Conservation (phyloP, 75 land plant genomes). For the Picea glauca region DNA sequence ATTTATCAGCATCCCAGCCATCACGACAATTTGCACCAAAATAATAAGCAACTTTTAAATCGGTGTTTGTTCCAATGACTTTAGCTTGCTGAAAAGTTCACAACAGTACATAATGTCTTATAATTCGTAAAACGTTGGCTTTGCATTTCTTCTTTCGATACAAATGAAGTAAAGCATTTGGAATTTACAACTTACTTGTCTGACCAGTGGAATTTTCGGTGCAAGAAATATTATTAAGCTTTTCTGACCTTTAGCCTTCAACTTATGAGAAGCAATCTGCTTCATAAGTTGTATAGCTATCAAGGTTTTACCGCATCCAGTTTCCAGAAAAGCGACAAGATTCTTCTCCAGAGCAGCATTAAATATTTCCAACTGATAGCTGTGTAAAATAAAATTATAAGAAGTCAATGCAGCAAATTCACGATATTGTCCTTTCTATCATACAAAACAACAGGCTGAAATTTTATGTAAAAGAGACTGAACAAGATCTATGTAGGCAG, state of each 20-base stretch:
- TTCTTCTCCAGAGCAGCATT: constrained; percentile 63
- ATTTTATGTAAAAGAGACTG: too few relatives aligned
- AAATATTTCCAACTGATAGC: constrained; percentile 32
- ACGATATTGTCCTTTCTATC: too few relatives aligned
- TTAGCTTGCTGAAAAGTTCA: constrained; percentile 27
- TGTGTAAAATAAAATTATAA: too few relatives aligned
- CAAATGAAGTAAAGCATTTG: too few relatives aligned
- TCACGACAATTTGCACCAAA: constrained; percentile 28
- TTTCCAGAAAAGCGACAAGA: constrained; percentile 66
- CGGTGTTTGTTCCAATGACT: constrained; percentile 30
- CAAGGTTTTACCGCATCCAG: constrained; percentile 59
- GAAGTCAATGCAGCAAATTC: too few relatives aligned
- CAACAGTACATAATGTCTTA: not conserved
- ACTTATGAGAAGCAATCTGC: constrained; percentile 26
- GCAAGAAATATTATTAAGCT: constrained; percentile 66
- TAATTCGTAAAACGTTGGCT: too few relatives aligned
- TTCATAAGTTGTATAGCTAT: constrained; percentile 70
- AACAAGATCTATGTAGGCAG: too few relatives aligned
- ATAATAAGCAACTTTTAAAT: constrained; percentile 29
- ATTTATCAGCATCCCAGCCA: constrained; percentile 10
- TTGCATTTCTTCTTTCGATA: too few relatives aligned
- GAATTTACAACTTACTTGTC: constrained; percentile 32
- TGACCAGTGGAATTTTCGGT: constrained; percentile 59
- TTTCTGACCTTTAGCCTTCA: constrained; percentile 33
- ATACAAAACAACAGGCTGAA: too few relatives aligned